Percentiles rank a stretch among this genome's conserved stretches.
These are phyloP conservation scores for Phytophthora nicotianae DNA, from an alignment of 352 stramenopile species.

Conservation along the genomic window DNA sequence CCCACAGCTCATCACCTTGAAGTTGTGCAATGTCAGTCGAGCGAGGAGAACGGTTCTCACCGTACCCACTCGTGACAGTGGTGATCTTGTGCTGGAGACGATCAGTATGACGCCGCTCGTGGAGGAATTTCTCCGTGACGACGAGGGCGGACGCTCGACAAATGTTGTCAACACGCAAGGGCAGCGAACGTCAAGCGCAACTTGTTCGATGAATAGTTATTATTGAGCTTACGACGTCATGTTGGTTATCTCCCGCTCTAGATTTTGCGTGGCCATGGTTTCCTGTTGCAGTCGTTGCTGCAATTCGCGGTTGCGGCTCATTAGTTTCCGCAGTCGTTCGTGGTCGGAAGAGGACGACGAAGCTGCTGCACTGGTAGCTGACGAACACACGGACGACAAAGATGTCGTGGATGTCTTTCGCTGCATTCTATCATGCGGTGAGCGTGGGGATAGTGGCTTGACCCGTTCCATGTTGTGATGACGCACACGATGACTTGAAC, in stretches of 20 bases:
- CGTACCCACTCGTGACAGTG: no score
- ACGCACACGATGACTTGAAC: conserved; percentile 8
- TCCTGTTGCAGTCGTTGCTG: conserved; percentile 78
- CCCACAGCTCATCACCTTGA: no score
- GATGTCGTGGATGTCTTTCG: conserved; percentile 46
- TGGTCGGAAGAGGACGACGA: conserved; percentile 53
- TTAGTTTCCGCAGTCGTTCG: conserved; percentile 69
- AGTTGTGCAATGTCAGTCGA: no score
- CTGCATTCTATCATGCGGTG: conserved; percentile 8
- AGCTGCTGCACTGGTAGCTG: conserved; percentile 13
- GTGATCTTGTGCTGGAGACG: no score
- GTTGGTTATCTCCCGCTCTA: conserved; percentile 75
- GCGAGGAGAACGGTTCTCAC: no score
- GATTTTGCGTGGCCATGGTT: conserved; percentile 66
- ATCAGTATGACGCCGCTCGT: no score
- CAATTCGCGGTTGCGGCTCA: conserved; percentile 79
- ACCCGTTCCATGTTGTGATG: conserved; percentile 10
- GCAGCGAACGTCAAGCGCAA: no score
- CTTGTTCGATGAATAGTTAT: no score
- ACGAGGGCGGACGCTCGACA: no score
- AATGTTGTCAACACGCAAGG: no score
- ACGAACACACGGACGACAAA: conserved; percentile 37
- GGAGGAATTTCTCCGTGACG: no score
- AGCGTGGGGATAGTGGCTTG: conserved; percentile 7
- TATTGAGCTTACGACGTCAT: conserved; percentile 43